Conservation (phyloP, 2,329 filamentous ascomycete species). For the Laburnicola sp. region DNA sequence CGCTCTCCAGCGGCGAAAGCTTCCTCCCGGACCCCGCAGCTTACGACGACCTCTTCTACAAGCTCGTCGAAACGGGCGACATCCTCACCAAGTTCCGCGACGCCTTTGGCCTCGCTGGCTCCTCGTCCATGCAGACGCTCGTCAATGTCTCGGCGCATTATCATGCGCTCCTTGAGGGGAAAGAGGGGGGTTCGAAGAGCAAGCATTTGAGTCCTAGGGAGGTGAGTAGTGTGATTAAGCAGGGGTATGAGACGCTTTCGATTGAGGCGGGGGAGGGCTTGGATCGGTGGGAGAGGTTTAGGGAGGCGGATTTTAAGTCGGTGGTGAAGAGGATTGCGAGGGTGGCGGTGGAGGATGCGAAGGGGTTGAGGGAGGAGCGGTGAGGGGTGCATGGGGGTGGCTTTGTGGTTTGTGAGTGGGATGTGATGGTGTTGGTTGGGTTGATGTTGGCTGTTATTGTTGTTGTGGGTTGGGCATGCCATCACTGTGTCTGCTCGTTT, state of each 20-base stretch:
- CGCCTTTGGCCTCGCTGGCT: conserved; percentile 61
- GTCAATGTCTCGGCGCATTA: conserved; percentile 85
- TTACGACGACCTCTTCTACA: conserved; percentile 98
- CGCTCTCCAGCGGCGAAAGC: conserved; percentile 82
- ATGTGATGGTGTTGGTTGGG: no score
- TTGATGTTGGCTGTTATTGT: no score
- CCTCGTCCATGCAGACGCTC: conserved; percentile 75
- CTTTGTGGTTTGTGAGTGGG: no score
- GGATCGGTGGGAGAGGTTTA: conserved; percentile 81
- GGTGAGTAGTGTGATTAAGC: conserved; percentile 89
- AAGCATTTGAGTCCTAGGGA: conserved; percentile 79
- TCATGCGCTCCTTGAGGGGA: conserved; percentile 72
- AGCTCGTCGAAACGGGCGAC: conserved; percentile 89
- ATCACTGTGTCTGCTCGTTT: no score
- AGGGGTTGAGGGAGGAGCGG: conserved; percentile 47
- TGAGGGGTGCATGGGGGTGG: conserved; percentile 1
- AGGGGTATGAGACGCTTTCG: conserved; percentile 91
- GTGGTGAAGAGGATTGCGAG: conserved; percentile 86
- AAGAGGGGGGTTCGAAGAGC: conserved; percentile 54
- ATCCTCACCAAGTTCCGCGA: conserved; percentile 80
- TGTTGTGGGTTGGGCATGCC: no score
- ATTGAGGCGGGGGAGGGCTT: conserved; percentile 87
- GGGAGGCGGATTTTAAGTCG: conserved; percentile 82
- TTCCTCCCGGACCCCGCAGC: conserved; percentile 85
- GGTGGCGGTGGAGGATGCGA: conserved; percentile 73